Conservation (phyloP, 441 rosid species). For the Adansonia rubrostipa region DNA sequence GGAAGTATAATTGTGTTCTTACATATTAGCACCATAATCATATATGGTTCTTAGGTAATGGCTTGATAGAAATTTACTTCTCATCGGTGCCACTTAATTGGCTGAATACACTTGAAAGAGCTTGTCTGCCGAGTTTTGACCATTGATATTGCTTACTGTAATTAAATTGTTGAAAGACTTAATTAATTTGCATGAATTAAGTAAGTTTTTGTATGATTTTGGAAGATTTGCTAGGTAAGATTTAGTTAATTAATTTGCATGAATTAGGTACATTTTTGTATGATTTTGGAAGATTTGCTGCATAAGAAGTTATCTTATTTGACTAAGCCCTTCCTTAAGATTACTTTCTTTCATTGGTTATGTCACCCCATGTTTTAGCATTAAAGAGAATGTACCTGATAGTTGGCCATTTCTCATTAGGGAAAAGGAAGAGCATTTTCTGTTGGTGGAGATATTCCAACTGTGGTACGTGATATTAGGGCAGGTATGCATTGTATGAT, state of each 20-base stretch:
- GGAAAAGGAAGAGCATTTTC: conserved; percentile 33
- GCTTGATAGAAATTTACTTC: not conserved
- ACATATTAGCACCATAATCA: not conserved
- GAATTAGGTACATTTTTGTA: not conserved
- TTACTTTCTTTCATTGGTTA: not conserved
- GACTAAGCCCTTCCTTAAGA: not conserved
- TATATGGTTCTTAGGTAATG: not conserved
- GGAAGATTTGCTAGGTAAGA: not conserved
- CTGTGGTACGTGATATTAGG: conserved; percentile 16
- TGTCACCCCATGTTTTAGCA: not conserved
- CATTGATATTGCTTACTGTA: not conserved
- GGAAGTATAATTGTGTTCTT: not conserved
- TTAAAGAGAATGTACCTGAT: not conserved
- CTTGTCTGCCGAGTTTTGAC: not conserved
- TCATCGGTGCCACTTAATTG: not conserved
- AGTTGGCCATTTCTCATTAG: conserved; percentile 1
- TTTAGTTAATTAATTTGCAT: not conserved
- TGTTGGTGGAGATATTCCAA: conserved; percentile 30
- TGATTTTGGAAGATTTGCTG: not conserved
- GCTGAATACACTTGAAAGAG: not conserved
- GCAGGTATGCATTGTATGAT: conserved; percentile 14
- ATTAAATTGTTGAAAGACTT: conserved; percentile 5
- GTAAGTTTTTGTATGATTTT: not conserved
- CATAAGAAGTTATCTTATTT: not conserved
- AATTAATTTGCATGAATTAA: not conserved